A percentile compares a stretch with the other conserved stretches of the same genome.
Conservation (phyloP, 2,329 filamentous ascomycete species). For the Sclerotinia trifoliorum region DNA sequence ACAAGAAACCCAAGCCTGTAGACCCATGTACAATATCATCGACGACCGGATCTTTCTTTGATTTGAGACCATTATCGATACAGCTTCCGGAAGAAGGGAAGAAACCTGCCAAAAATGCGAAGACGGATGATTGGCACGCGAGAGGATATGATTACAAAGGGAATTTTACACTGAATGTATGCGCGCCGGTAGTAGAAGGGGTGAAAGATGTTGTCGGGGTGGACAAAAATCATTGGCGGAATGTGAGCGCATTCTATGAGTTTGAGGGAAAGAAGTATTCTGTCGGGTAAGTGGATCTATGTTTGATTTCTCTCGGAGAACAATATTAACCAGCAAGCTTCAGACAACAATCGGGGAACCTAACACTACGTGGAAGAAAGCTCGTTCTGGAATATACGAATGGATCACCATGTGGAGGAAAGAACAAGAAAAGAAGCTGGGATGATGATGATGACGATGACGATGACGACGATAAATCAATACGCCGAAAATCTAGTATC, state of each 20-base stretch:
- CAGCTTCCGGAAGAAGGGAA: slow-evolving; percentile 35
- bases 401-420: slow-evolving; percentile 68
- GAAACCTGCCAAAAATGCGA: slow-evolving; percentile 51
- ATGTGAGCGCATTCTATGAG: slow-evolving; percentile 77
- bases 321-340: slow-evolving; percentile 13
- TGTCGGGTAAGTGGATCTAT: slow-evolving; percentile 59
- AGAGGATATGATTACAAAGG: slow-evolving; percentile 73
- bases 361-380: slow-evolving; percentile 65
- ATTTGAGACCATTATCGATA: slow-evolving; percentile 39
- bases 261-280: slow-evolving; percentile 65
- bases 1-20: slow-evolving; percentile 32
- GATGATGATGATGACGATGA: slow-evolving; percentile 42
- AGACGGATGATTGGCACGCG: slow-evolving; percentile 60
- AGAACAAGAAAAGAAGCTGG: slow-evolving; percentile 42
- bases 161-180: slow-evolving; percentile 85
- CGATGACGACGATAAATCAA: slow-evolving; percentile 31
- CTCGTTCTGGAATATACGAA: slow-evolving; percentile 74
- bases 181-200: slow-evolving; percentile 68
- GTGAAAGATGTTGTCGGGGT: slow-evolving; percentile 64
- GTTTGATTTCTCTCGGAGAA: background rate
- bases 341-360: slow-evolving; percentile 40
- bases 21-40: slow-evolving; percentile 40
- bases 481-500: slow-evolving; percentile 71
- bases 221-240: slow-evolving; percentile 60
- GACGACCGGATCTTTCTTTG: slow-evolving; percentile 38